Evolutionary conservation across 164 flowering plant species (phyloP), one percentile per base, ranked within the genome.

Genomic region (Tetrastigma voinierianum): DNA sequence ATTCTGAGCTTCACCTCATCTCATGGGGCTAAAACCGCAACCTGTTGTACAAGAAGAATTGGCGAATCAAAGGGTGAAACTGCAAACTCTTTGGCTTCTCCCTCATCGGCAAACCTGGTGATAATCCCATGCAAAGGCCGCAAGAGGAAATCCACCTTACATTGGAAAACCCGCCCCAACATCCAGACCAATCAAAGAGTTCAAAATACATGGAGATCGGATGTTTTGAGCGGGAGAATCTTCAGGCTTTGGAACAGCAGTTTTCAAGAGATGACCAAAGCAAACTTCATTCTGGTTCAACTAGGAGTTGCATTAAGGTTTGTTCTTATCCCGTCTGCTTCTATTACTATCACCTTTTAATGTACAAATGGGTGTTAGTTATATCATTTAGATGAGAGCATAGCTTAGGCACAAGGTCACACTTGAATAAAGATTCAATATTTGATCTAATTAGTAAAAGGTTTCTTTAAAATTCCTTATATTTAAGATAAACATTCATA

Each of bases 221-320:
- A 52, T 64, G 47, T 20, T 61, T 32, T 76, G 95, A 86, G 60
- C 86, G 71, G 64, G 96, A 85, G 48, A 85, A 81, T 64, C 74
- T 60, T 43, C 87, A 74, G 57, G 63, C 60, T 54, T 66, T 59
- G 68, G 40, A 32, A 4, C 81, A 80, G 62, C 74, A 78, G 17
- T 70, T 62, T 21, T 19, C 71, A 0, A 80, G 77, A 68, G 96
- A 90, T 57, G 70, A 46, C 61, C 90, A 85, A 45, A 68, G 74
- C 57, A 87, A 87, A 76, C 17, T 62, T 46, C 81, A 74, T 60
- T 67, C 81, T 65, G 79, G 77, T 65, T 85, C 96, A 59, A 73
- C 82, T 0, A 85, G 98, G 78, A 90, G 99, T 73, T 92, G 97
- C 70, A 89, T 91, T 0, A 95, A 95, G 96, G 99, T 82, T 25